Base-by-base conservation (phyloP, 768 basidiomycete species). In the Filobasidium wieringae region DNA sequence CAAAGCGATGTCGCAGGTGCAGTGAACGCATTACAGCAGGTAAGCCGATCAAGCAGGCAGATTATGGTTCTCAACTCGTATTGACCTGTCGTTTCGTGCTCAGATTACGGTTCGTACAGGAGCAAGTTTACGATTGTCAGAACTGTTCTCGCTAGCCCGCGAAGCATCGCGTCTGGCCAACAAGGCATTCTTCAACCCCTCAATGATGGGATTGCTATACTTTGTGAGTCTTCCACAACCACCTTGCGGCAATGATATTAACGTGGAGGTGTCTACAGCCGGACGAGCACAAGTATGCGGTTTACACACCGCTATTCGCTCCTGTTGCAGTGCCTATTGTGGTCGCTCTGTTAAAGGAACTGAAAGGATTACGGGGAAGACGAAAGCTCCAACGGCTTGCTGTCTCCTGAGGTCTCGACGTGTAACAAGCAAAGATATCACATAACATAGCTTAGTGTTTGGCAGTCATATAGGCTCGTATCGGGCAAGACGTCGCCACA, bases 271-370 rank as follows among this genome's bases (percentile, higher is more conserved):
- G 4, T 43, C 17, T 2, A 27, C 26, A 75, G 74, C 95, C 95
- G 22, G 84, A 89, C 19, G 95, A 97, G 69, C 95, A 97, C 77
- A 96, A 87, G 70, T 92, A 90, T 71, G 92, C 92, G 1, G 89
- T 99, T 8, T 97, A 97, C 72, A 85, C 88, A 0, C 93, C 95
- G 0, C 74, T 99, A 32, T 96, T 99, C 71, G 93, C 88, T 1
- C 91, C 89, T 49, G 80, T 90, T 7, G 78, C 87, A 2, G 84
- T 92, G 29, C 91, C 92, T 5, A 72, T 96, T 53, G 59, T 90
- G 9, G 83, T 87, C 2, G 82, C 87, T 0, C 77, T 85, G 11
- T 62, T 88, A 24, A 80, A 82, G 68, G 91, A 93, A 72, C 52
- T 86, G n/a, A 67, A 77, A 37, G 80, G 79, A 0, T 88, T 86